Percentiles rank a stretch among this genome's conserved stretches.
These are phyloP conservation scores for Amanita fuliginea DNA, from an alignment of 768 basidiomycete species.

Conservation along the genomic window DNA sequence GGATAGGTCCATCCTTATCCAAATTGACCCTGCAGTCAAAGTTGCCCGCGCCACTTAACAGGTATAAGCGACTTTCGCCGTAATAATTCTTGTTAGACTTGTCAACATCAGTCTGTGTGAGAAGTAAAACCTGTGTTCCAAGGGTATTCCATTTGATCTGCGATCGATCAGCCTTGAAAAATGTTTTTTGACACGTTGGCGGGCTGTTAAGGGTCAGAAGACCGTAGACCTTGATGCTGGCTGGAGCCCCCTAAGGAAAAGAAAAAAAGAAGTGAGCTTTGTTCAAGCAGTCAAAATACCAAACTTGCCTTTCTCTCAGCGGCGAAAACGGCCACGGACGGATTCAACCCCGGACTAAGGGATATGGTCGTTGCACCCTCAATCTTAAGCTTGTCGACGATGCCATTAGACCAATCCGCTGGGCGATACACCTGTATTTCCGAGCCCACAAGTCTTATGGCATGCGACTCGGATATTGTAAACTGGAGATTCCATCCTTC, in stretches of 20 bases:
- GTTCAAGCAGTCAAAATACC: neutral
- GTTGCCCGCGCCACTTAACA: conserved; percentile 85
- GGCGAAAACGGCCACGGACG: conserved; percentile 84
- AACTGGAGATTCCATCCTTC: conserved; percentile 91
- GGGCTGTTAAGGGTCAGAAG: conserved; percentile 45
- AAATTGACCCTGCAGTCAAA: conserved; percentile 83
- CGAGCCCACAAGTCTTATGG: conserved; percentile 64
- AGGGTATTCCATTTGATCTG: conserved; percentile 94
- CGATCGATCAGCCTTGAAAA: conserved; percentile 91
- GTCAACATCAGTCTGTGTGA: conserved; percentile 96
- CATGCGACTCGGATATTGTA: conserved; percentile 82
- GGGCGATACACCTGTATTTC: conserved; percentile 83
- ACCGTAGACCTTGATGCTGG: conserved; percentile 75
- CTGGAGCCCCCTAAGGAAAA: conserved; percentile 77
- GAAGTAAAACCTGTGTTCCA: conserved; percentile 82
- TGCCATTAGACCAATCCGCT: conserved; percentile 67
- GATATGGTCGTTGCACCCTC: conserved; percentile 73
- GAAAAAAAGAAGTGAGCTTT: neutral
- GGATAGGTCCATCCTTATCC: conserved; percentile 96
- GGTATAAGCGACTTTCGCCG: conserved; percentile 92
- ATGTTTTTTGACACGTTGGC: conserved; percentile 82
- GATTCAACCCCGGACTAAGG: conserved; percentile 78
- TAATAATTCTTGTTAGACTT: conserved; percentile 97
- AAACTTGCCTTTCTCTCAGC: conserved; percentile 79
- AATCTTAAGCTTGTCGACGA: conserved; percentile 72